These are phyloP conservation scores for Vaccinium myrtillus DNA, from an alignment of 148 eudicot species.

Conservation along the genomic window DNA sequence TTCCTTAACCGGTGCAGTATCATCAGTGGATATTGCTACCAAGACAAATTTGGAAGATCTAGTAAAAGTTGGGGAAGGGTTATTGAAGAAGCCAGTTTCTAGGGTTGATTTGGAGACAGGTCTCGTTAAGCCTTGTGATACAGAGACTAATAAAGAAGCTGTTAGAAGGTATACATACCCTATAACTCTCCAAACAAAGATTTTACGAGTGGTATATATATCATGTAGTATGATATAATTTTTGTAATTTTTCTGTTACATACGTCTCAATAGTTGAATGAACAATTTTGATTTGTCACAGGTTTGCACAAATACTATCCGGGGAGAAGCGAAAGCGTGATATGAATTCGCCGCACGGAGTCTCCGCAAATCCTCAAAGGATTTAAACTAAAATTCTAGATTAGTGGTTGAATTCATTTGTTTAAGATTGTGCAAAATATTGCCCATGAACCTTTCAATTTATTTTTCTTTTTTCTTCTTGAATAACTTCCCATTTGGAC, in stretches of 20 bases:
- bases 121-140: background rate
- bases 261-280: background rate
- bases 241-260: background rate
- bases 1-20: background rate
- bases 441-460: too few relatives aligned
- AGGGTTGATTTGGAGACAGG: slow-evolving; percentile 17
- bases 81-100: slow-evolving; percentile 15
- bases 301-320: slow-evolving; percentile 3
- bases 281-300: background rate
- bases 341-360: background rate
- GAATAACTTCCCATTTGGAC: background rate
- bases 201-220: too few relatives aligned
- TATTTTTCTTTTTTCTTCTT: background rate
- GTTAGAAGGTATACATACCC: background rate
- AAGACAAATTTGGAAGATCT: slow-evolving; percentile 18
- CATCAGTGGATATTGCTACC: slow-evolving; percentile 15
- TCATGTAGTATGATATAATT: too few relatives aligned
- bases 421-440: background rate
- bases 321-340: background rate
- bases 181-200: too few relatives aligned
- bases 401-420: background rate
- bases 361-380: background rate
- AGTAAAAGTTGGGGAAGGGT: slow-evolving; percentile 14
- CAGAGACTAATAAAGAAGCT: slow-evolving; percentile 17
- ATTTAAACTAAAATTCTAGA: background rate